Percentiles rank a stretch among this genome's conserved stretches.
phyloP scores from a whole-genome alignment of 176 grass and related monocot genomes.

The Hordeum vulgare region DNA sequence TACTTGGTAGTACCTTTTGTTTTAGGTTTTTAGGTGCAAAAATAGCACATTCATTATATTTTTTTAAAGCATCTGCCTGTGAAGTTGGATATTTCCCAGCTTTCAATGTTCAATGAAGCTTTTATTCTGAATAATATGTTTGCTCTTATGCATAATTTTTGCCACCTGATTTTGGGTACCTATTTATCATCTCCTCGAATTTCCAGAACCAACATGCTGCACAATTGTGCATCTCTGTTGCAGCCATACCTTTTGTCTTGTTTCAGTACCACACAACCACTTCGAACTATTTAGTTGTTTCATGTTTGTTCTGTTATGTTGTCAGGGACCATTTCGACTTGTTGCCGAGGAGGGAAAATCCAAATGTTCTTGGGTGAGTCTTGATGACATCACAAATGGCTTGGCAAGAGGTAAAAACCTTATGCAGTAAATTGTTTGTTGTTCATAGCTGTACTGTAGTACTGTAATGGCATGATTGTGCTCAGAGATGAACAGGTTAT shows the following conservation, averaged over 20 bases:
- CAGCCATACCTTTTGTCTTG: background rate
- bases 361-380: slow-evolving; percentile 99
- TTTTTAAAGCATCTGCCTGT: background rate
- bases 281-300: slow-evolving; percentile 17
- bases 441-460: slow-evolving; percentile 8
- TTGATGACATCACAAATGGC: slow-evolving; percentile 97
- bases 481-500: slow-evolving; percentile 20
- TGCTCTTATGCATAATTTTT: background rate
- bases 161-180: background rate
- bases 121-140: background rate
- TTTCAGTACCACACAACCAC: background rate
- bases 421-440: background rate
- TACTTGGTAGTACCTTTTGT: background rate
- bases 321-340: slow-evolving; percentile 88
- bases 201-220: background rate
- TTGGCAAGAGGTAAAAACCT: slow-evolving; percentile 66
- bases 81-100: background rate
- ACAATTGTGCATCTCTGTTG: background rate
- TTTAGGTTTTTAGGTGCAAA: background rate
- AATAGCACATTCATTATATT: background rate
- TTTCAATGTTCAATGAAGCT: background rate
- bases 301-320: background rate
- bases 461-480: background rate
- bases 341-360: slow-evolving; percentile 98
- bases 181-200: background rate